Evolutionary conservation across 148 eudicot genomes (phyloP), one percentile per base, ranked within the genome.

Genomic region (Vaccinium corymbosum): DNA sequence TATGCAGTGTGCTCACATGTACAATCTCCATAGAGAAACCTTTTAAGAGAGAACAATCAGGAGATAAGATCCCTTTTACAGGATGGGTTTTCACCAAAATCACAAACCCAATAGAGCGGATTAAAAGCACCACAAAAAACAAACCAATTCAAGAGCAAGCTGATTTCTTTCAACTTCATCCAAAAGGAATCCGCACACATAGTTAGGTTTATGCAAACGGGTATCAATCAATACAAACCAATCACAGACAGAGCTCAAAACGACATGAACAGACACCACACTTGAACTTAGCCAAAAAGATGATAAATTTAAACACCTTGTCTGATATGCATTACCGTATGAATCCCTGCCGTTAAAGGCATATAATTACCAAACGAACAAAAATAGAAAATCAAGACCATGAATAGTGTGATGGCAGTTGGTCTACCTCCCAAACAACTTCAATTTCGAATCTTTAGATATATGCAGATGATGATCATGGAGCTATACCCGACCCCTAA

Each of bases 81-180:
- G 57, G 50, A 80, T 11, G 68, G 70, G 50, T 80, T 27, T 80
- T 80, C 70, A 80, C 38, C 66, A 79, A 57, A 57, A 78, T 2
- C 61, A 51, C 38, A 51, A 76, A 49, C 2, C 13, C 52, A 76
- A 3, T 59, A 38, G 52, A 74, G 20, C 0, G 29, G 15, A 52
- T 13, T 78, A 78, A 51, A 51, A 78, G 19, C 55, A 52, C 42
- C 46, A 27, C 12, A 78, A 9, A 25, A 52, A 52, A 78, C 80
- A 25, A 52, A 80, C 32, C 12, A 20, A 80, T 29, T 7, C 38
- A 16, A 15, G 27, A 6, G 66, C 66, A 55, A 57, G 3, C 16
- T 29, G 48, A 79, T 35, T 79, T 79, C 70, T 10, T 32, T 15
- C 35, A 57, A 62, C 27, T 80, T 80, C 19, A n/a, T 46, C 46